Evolutionary conservation across 2,329 filamentous ascomycete genomes (phyloP), one percentile per base, ranked within the genome.

Genomic region (Cladosporium sp.): DNA sequence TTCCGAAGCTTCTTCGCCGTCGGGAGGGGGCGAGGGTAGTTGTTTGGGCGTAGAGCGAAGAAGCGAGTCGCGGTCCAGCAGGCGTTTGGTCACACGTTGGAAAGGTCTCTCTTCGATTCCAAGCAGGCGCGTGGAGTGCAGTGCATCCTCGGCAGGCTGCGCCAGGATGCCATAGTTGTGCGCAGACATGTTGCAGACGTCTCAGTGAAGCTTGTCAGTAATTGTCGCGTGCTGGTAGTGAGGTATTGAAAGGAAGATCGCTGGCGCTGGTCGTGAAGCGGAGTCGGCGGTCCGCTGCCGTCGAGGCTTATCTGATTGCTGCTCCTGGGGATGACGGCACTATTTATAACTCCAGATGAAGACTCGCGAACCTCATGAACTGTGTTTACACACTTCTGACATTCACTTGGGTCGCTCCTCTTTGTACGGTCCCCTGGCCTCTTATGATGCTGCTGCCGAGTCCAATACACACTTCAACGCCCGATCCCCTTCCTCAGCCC

Each of bases 81-180:
- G 80, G 27, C 88, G 85, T 70, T 90, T 90, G 18, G 88, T 88
- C 53, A 96, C 83, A 54, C 91, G 86, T 68, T 89, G 89, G 74
- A 95, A 96, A 1, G 90, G 89, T 52, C 90, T 90, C 65, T 95
- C 89, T 74, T 97, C 92, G 54, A 96, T 86, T 56, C 88, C 88
- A 32, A 96, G 80, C 3, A 96, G 85, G 37, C 92, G 88, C 24
- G 80, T 80, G 64, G 91, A 92, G 74, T 96, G 92, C 32, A 96
- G 84, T 56, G 89, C 85, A 68, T 89, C 62, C 58, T 65, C 63
- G 54, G 62, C 58, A 11, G 59, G 54, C 47, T 62, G 61, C 11
- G 58, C 55, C 29, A 64, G 54, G 13, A 54, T 56, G 47, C 20
- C 34, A 42, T 58, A 57, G 7, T 32, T 50, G 37, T 53, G 54